Evolutionary conservation across 305 asterid genomes (phyloP).

Genomic region (Fraxinus xanthoxyloides): DNA sequence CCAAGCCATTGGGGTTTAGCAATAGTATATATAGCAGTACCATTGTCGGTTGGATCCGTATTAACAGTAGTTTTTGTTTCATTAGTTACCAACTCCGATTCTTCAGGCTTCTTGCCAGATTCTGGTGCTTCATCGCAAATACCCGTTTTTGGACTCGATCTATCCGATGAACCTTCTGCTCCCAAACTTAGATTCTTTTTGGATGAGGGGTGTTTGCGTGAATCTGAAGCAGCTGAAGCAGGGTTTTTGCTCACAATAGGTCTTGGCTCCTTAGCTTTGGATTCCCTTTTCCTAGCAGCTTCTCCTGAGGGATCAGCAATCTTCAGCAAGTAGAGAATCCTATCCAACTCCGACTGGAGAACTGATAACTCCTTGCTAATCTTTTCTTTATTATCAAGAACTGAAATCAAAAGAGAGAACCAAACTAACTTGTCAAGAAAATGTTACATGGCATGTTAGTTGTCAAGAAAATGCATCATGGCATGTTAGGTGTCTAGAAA

Average conservation of each 20-base stretch:
- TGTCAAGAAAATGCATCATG: conserved; percentile 9
- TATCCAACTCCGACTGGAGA: conserved; percentile 80
- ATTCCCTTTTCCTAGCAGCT: conserved; percentile 70
- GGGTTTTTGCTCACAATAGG: conserved; percentile 21
- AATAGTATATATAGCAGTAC: conserved; percentile 38
- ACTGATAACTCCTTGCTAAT: conserved; percentile 52
- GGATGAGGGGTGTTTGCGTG: conserved; percentile 23
- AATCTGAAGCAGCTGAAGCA: conserved; percentile 30
- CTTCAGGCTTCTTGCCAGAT: conserved; percentile 35
- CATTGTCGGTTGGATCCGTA: conserved; percentile 30
- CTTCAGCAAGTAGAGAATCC: conserved; percentile 77
- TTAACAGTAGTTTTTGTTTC: conserved; percentile 32
- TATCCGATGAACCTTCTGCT: conserved; percentile 35
- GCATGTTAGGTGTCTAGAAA: conserved; percentile 10
- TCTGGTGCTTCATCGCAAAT: conserved; percentile 33
- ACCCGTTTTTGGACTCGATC: conserved; percentile 34
- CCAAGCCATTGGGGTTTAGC: conserved; percentile 96
- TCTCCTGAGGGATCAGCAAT: conserved; percentile 94
- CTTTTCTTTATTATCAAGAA: conserved; percentile 56
- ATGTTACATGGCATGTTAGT: not conserved
- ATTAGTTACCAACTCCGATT: conserved; percentile 30
- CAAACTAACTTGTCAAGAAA: conserved; percentile 21
- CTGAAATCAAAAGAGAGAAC: conserved; percentile 43
- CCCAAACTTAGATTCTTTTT: conserved; percentile 22
- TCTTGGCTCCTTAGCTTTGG: conserved; percentile 40